These are phyloP conservation scores for Ambispora gerdemannii DNA, from an alignment of 192 early-diverging fungal genomes.

Conservation along the genomic window DNA sequence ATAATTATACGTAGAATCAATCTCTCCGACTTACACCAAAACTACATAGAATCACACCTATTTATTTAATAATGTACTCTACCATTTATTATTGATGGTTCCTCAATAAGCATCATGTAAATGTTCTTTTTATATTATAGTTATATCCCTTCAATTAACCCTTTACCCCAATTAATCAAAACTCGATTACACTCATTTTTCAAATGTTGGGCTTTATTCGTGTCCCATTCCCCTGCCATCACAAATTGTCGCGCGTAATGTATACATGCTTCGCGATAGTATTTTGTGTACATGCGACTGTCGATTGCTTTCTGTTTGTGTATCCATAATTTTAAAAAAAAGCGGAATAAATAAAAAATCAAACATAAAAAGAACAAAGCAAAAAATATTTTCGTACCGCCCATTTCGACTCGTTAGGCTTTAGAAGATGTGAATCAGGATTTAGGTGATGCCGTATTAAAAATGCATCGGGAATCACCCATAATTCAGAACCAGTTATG, in stretches of 20 bases:
- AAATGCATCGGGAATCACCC: conserved; percentile 54
- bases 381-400: conserved; percentile 11
- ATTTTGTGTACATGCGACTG: conserved; percentile 55
- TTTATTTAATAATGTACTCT: too few species aligned
- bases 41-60: too few species aligned
- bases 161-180: conserved; percentile 20
- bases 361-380: conserved; percentile 21
- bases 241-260: conserved; percentile 55
- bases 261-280: conserved; percentile 54
- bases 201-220: conserved; percentile 42
- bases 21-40: too few species aligned
- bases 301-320: conserved; percentile 48
- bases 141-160: neutral
- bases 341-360: conserved; percentile 22
- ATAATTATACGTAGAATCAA: too few species aligned
- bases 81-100: too few species aligned
- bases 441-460: conserved; percentile 12
- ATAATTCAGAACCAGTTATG: conserved; percentile 50
- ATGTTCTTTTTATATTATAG: too few species aligned
- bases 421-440: conserved; percentile 7
- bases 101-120: too few species aligned
- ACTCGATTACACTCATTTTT: conserved; percentile 22
- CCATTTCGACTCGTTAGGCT: conserved; percentile 1
- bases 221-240: conserved; percentile 51
- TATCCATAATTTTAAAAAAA: neutral